Evolutionary conservation across 2,329 filamentous ascomycete species (phyloP), one percentile per base, ranked within the genome.

Genomic region (Penicillium expansum): DNA sequence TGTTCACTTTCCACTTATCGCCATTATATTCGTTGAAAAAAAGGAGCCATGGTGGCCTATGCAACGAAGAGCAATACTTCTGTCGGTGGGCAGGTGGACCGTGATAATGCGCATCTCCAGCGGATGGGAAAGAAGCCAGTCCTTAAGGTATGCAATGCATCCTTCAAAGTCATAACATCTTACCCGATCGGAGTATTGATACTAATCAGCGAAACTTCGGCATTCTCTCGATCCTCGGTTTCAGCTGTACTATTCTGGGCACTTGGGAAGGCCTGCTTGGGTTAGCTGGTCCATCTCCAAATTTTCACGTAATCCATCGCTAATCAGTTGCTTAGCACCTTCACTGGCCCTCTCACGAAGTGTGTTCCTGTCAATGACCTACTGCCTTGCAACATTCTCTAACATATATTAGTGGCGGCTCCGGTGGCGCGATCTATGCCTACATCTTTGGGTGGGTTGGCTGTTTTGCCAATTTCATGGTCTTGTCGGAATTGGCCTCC

Each of bases 261-360:
- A 75, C 72, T 22, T 76, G 74, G 74, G 73, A 76, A 55, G 72
- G 69, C 1, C 63, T 74, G 27, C 59, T 75, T 16, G 67, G 71
- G 72, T 75, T 57, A 56, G 68, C 59, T 16, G 3, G 24, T 20
- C 13, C 2, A 29, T 29, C 27, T 29, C 24, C 5, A 13, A 44
- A 44, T 29, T 44, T 18, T 13, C 41, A 44, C 9, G 0, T 5
- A 44, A 13, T 18, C 5, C 24, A n/a, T 43, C 10, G 10, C 24
- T 44, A 18, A 44, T 8, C 5, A 2, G 16, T 44, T 6, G 9
- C 24, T 3, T 24, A 52, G 41, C 53, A 62, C 18, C 18, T 50
- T 20, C 51, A 57, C 29, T 30, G 57, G 16, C 38, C 59, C 41
- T 30, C 58, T 41, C 48, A 57, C 42, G 29, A 58, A 52, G 59